Evolutionary conservation across 345 rosid species (phyloP), one percentile per base, ranked within the genome.

Genomic region (Nasturtium officinale): DNA sequence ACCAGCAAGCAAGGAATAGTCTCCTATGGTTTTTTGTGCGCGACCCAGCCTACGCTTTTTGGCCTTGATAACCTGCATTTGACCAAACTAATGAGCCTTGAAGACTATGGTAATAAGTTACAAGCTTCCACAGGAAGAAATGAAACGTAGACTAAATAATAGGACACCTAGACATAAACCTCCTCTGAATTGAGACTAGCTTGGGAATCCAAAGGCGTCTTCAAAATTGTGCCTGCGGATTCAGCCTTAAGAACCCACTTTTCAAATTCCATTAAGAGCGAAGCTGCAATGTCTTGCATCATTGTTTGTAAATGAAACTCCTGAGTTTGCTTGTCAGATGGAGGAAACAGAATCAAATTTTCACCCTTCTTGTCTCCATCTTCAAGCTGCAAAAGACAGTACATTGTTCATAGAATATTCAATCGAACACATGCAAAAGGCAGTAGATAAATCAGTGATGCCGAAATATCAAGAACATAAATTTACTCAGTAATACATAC

Each of bases 141-240:
- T 59, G 61, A 79, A 76, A 59, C 16, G 35, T 76, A 62, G 70
- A 82, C 75, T 66, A 69, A 85, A 93, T 75, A 82, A 83, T 79
- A 85, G 84, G 89, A 95, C 96, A 90, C 98, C 98, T 90, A 90
- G 82, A 90, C 78, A 85, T 83, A 74, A 86, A 92, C 97, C 98
- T 95, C 98, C 97, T 91, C 99, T 79, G 99, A 88, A 81, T 85
- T 86, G 81, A 96, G 91, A 89, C 88, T 96, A 40, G 98, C 89
- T 90, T 96, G 99, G 73, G 97, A 92, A 89, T 96, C 99, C 59
- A 96, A 84, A 48, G 92, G 99, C 18, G 98, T 92, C 87, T 96
- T 96, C 81, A 96, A 81, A 65, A 87, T 86, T 45, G 99, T 92
- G 73, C 99, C 99, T 0, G 96, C 78, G 25, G 98, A 96, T 61